phyloP scores from a whole-genome alignment of 768 basidiomycete genomes.

The Auricularia auricula-judae region DNA sequence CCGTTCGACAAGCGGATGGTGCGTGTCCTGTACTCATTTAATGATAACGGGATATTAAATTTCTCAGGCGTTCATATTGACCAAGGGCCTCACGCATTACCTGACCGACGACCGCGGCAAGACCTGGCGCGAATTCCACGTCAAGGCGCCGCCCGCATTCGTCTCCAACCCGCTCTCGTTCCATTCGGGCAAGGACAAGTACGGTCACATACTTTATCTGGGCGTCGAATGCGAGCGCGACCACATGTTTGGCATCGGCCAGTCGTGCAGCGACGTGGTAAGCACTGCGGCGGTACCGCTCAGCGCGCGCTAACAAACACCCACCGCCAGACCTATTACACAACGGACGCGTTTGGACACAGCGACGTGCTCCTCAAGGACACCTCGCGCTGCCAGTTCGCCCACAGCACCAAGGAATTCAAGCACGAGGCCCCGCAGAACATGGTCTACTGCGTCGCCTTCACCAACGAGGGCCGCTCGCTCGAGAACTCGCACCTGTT shows the following conservation, averaged over 20 bases:
- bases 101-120: slow-evolving; percentile 80
- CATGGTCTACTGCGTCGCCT: slow-evolving; percentile 85
- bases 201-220: slow-evolving; percentile 69
- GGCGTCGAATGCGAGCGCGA: slow-evolving; percentile 48
- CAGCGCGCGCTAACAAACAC: background rate
- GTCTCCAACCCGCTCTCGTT: slow-evolving; percentile 67
- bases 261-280: slow-evolving; percentile 65
- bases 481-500: slow-evolving; percentile 63
- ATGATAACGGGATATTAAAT: background rate
- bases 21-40: slow-evolving; percentile 13
- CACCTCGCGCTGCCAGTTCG: slow-evolving; percentile 76
- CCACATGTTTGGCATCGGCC: slow-evolving; percentile 34
- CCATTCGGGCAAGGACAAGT: slow-evolving; percentile 65
- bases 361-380: slow-evolving; percentile 52
- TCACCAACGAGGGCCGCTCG: slow-evolving; percentile 34
- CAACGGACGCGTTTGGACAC: slow-evolving; percentile 69
- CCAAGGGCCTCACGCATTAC: slow-evolving; percentile 66
- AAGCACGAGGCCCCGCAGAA: slow-evolving; percentile 62
- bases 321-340: slow-evolving; percentile 67
- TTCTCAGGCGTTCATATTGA: slow-evolving; percentile 75
- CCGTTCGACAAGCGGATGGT: slow-evolving; percentile 75
- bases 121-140: slow-evolving; percentile 74
- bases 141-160: slow-evolving; percentile 48
- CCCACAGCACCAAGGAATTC: slow-evolving; percentile 77
- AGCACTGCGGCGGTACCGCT: slow-evolving; percentile 15